Conservation (phyloP, 2,329 filamentous ascomycete genomes). For the Talaromyces verruculosus region DNA sequence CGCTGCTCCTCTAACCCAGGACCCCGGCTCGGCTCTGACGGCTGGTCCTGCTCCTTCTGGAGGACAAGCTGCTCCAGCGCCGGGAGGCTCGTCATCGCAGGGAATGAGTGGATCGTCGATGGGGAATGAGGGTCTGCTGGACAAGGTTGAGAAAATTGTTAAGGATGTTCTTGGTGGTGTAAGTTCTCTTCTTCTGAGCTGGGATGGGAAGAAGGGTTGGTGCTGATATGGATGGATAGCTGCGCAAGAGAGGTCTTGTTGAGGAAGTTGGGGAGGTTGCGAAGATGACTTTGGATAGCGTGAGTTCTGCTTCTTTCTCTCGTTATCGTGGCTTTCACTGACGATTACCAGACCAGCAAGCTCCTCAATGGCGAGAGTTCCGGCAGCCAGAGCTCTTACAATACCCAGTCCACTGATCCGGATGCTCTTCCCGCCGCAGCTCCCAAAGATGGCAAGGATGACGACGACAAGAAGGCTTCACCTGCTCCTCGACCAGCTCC, state of each 20-base stretch:
- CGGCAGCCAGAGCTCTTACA: conserved; percentile 20
- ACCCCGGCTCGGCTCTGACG: neutral
- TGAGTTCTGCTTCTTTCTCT: neutral
- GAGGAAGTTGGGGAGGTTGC: conserved; percentile 10
- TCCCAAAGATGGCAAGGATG: neutral
- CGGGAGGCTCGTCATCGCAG: conserved; percentile 10
- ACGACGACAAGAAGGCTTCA: neutral
- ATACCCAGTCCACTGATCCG: conserved; percentile 25
- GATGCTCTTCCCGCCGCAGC: conserved; percentile 19
- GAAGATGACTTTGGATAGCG: conserved; percentile 2
- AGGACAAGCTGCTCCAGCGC: neutral
- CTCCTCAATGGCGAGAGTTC: conserved; percentile 18
- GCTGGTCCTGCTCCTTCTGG: conserved; percentile 4
- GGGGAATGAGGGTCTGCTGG: conserved; percentile 17
- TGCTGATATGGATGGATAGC: conserved; percentile 1
- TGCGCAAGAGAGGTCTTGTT: conserved; percentile 19
- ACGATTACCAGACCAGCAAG: conserved; percentile 4
- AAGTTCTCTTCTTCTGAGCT: neutral
- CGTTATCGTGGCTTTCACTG: neutral
- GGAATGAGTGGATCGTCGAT: conserved; percentile 4
- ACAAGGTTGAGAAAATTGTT: conserved; percentile 17
- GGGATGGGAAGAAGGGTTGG: neutral
- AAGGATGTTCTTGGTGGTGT: conserved; percentile 13
- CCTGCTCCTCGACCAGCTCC: conserved; percentile 1
- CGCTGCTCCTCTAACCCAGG: conserved; percentile 17